Evolutionary conservation across 2,329 filamentous ascomycete genomes (phyloP), one percentile per base, ranked within the genome.

Genomic region (Penicillium glabrum): DNA sequence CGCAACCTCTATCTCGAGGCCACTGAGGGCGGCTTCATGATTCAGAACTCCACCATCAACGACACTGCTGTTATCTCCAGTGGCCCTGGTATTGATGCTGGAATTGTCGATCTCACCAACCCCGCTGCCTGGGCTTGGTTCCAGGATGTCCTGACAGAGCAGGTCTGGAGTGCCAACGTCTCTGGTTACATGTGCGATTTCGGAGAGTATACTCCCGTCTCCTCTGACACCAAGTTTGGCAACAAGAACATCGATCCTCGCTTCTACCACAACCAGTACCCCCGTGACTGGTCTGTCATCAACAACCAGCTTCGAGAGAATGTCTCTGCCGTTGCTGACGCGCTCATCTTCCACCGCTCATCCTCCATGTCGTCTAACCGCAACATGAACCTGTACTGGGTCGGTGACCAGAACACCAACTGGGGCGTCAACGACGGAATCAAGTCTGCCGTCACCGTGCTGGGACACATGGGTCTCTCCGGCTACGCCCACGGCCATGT

Each of bases 341-440:
- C 69, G 0, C 61, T 75, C 37, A 61, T 71, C 8, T 75, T 74
- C 62, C 72, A 75, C 51, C 69, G 72, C 13, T 73, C 70, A 2
- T 70, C 71, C 1, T 64, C 70, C 8, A 67, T 72, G 47, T 66
- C 62, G 1, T 64, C 71, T 0, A 69, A 71, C 50, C 63, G 65
- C 13, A 62, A 74, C 59, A 72, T 70, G 62, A 75, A 74, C 52
- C 62, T 75, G 8, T 75, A 74, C 67, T 75, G 73, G 72, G 71
- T 69, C 3, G 72, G 73, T 37, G 73, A 75, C 45, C 71, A 75
- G 48, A 66, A 74, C 45, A 69, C 71, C 19, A 63, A 69, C 45
- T 70, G 69, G 68, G 67, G 69, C 4, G 54, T 67, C 24, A 69
- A 73, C 33, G 73, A 75, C 43, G 72, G 72, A 8, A 69, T 75